These are phyloP conservation scores for Orobanche coerulescens DNA, from an alignment of 257 asterid genomes.

Conservation along the genomic window DNA sequence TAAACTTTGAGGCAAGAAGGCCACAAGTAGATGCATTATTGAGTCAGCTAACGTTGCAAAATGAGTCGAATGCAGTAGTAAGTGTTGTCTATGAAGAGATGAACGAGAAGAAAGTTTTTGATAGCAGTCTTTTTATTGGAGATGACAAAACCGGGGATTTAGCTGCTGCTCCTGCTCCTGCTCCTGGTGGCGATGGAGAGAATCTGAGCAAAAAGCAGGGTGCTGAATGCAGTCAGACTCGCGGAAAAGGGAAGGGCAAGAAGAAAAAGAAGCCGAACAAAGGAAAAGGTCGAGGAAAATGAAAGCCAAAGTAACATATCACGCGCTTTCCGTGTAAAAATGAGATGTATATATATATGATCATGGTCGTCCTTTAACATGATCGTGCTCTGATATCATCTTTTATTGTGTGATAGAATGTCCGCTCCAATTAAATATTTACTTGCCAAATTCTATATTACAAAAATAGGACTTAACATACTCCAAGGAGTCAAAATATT, in stretches of 20 bases:
- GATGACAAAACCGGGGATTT: neutral
- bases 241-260: slow-evolving; percentile 24
- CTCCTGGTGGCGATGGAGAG: neutral
- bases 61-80: neutral
- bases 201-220: slow-evolving; percentile 10
- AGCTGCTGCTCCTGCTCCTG: neutral
- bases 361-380: too few relatives aligned
- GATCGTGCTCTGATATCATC: too few relatives aligned
- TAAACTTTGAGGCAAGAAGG: slow-evolving; percentile 16
- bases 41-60: neutral
- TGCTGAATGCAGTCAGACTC: neutral
- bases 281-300: slow-evolving; percentile 19
- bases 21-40: slow-evolving; percentile 12
- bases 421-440: too few relatives aligned
- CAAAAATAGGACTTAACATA: too few relatives aligned
- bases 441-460: too few relatives aligned
- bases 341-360: too few relatives aligned
- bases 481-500: too few relatives aligned
- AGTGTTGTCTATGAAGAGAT: neutral
- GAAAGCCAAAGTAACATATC: too few relatives aligned
- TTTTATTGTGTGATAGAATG: too few relatives aligned
- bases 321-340: too few relatives aligned
- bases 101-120: neutral
- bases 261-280: slow-evolving; percentile 10
- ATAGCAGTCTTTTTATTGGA: neutral